Evolutionary conservation across 805 yeast genomes (phyloP), one percentile per base, ranked within the genome.

Genomic region (baker's yeast (Saccharomyces cerevisiae)): DNA sequence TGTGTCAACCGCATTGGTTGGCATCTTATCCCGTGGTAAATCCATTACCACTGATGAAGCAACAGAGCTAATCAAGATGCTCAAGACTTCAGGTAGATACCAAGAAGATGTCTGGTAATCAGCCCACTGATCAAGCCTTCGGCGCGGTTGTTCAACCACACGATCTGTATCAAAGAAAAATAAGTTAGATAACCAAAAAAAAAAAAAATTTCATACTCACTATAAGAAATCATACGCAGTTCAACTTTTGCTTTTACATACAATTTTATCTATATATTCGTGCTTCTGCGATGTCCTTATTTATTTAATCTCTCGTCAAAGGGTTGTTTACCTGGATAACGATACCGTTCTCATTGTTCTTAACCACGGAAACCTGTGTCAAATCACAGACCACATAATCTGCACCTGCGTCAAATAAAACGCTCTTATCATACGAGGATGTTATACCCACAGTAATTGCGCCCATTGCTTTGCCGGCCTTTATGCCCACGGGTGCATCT

Each of bases 91-190:
- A 62, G 92, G 91, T 69, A 82, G 85, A 72, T 92, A 90, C 71
- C 99, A 92, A 75, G 98, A 94, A 74, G 99, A 92, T 77, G 96
- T 92, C 13, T 92, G 99, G 99, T 92, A 76, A 73, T 26, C 29
- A 9, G 10, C 10, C 10, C 41, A 13, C 21, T 32, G 9, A 36
- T 36, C 41, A 36, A n/a, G 17, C 17, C 10, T 36, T n/a, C 10
- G 41, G 41, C 41, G 22, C 41, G 21, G 41, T 36, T 36, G 41
- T 36, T 36, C 41, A 17, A n/a, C 43, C 22, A 24, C 31, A 24
- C 24, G 22, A 46, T 48, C 22, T 50, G 48, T 24, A 36, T 14
- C 41, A 32, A 29, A 9, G 28, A 27, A 22, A 21, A 41, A 26
- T 11, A 24, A 36, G 21, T 29, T 14, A n/a, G 29, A 46, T 14